These are phyloP conservation scores for Skeletonema grethae DNA, from an alignment of 108 stramenopile species.

Conservation along the genomic window DNA sequence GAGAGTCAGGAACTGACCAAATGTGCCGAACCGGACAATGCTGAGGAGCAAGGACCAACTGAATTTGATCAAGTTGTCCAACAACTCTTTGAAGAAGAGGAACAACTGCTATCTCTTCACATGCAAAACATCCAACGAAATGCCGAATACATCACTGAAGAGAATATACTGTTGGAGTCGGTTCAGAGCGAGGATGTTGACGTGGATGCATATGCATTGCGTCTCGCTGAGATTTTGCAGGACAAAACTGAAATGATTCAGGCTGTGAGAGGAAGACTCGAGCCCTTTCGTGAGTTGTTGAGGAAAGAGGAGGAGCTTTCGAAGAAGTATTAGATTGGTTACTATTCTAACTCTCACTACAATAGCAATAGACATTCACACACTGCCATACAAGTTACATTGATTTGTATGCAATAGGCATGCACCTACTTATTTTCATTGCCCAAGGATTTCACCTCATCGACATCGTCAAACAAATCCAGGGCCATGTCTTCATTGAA, in stretches of 20 bases:
- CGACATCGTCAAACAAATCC: slow-evolving; percentile 24
- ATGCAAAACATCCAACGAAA: slow-evolving; percentile 88
- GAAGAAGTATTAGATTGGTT: not conserved
- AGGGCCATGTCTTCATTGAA: slow-evolving; percentile 31
- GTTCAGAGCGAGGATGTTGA: slow-evolving; percentile 92
- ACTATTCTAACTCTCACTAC: too few relatives aligned
- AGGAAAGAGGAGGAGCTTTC: slow-evolving; percentile 40
- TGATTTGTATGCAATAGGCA: too few relatives aligned
- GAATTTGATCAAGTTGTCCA: slow-evolving; percentile 81
- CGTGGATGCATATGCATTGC: slow-evolving; percentile 90
- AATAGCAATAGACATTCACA: too few relatives aligned
- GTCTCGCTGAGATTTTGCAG: slow-evolving; percentile 88
- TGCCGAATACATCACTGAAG: slow-evolving; percentile 94
- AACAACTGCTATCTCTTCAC: slow-evolving; percentile 93
- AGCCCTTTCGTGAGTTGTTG: slow-evolving; percentile 53
- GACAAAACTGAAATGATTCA: slow-evolving; percentile 78
- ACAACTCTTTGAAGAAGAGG: slow-evolving; percentile 92
- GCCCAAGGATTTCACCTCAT: slow-evolving; percentile 5
- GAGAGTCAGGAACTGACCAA: slow-evolving; percentile 8
- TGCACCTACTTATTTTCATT: not conserved
- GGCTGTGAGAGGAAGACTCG: slow-evolving; percentile 63
- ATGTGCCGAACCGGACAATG: slow-evolving; percentile 37
- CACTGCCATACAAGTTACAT: too few relatives aligned
- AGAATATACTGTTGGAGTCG: slow-evolving; percentile 86
- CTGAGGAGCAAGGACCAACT: slow-evolving; percentile 21